Conservation (phyloP, 768 basidiomycete species). For the Boletus rubropictus region DNA sequence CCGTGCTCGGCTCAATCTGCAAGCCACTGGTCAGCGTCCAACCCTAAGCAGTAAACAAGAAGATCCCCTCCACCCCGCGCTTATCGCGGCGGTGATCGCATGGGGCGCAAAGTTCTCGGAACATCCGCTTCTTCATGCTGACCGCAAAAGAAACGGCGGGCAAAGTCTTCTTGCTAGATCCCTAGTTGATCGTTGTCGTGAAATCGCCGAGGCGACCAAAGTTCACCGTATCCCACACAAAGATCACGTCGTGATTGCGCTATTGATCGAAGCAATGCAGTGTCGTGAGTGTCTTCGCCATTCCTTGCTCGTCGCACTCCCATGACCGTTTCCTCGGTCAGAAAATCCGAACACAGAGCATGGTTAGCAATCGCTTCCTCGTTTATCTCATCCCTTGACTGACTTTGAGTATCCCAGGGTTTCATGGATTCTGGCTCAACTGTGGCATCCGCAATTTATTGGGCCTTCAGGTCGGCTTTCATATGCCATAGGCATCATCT, state of each 20-base stretch:
- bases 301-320: not conserved
- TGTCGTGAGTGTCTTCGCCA: constrained; percentile 61
- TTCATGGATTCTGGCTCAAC: constrained; percentile 80
- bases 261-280: constrained; percentile 79
- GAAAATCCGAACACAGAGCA: constrained; percentile 69
- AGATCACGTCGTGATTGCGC: constrained; percentile 77
- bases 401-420: constrained; percentile 44
- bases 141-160: constrained; percentile 62
- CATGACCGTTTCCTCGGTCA: constrained; percentile 27
- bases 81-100: constrained; percentile 82
- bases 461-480: constrained; percentile 55
- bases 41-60: constrained; percentile 26
- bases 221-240: constrained; percentile 74
- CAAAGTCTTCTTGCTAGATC: constrained; percentile 76
- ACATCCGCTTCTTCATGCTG: constrained; percentile 74
- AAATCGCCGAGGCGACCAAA: constrained; percentile 82
- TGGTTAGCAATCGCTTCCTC: constrained; percentile 39
- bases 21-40: constrained; percentile 22
- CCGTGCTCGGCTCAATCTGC: constrained; percentile 59
- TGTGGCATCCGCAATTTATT: constrained; percentile 73
- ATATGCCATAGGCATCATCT: constrained; percentile 6
- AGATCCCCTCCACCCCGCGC: constrained; percentile 57
- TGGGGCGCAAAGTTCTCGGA: constrained; percentile 95
- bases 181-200: constrained; percentile 74
- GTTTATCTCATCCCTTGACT: constrained; percentile 12